Percentiles rank a stretch among this genome's conserved stretches.
These are phyloP conservation scores for Aquanectria penicillioides DNA, from an alignment of 2,329 filamentous ascomycete species.

Conservation along the genomic window DNA sequence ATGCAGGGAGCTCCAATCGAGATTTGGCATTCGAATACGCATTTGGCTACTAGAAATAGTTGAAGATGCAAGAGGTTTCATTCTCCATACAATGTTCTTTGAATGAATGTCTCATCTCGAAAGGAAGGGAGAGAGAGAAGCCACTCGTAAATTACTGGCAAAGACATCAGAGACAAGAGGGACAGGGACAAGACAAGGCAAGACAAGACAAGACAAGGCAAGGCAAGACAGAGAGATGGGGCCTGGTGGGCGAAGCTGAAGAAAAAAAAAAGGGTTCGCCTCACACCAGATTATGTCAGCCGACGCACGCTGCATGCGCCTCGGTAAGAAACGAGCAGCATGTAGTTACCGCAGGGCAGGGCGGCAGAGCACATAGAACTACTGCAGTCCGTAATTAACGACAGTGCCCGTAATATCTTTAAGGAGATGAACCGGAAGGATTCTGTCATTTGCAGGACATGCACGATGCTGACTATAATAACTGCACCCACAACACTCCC, in stretches of 20 bases:
- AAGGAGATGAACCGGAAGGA: background rate
- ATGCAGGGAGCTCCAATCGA: slow-evolving; percentile 9
- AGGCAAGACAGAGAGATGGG: background rate
- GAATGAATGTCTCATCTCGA: no score
- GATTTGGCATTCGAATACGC: no score
- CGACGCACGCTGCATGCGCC: slow-evolving; percentile 12
- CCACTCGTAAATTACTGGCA: no score
- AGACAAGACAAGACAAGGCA: background rate
- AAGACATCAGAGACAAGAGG: no score
- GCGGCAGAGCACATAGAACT: slow-evolving; percentile 2
- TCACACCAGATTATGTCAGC: slow-evolving; percentile 1
- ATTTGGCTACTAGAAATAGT: no score
- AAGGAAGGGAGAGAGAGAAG: no score
- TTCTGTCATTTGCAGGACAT: background rate
- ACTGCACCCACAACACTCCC: background rate
- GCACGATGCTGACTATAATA: no score
- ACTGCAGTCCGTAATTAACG: slow-evolving; percentile 6
- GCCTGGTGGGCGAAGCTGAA: background rate
- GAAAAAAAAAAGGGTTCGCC: background rate
- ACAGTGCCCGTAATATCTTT: no score
- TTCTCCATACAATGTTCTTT: no score
- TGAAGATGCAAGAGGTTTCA: no score
- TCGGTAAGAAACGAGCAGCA: slow-evolving; percentile 13
- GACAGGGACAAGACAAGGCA: no score
- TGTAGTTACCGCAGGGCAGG: background rate